Conservation (phyloP, 1,284 basidiomycete species). For the Melampsora americana region DNA sequence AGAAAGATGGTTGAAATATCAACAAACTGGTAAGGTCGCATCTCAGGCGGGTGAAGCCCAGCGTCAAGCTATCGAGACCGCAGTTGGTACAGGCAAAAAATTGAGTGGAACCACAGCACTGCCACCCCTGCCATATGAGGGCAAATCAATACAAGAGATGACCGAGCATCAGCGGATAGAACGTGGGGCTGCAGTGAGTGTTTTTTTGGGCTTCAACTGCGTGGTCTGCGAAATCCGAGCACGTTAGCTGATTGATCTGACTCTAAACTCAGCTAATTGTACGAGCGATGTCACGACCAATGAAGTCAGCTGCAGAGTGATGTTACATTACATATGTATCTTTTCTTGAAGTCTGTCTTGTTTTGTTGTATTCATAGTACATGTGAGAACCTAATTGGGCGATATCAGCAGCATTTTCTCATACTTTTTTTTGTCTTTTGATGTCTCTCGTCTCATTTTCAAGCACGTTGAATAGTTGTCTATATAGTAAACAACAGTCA, state of each 20-base stretch:
- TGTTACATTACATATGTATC: neutral
- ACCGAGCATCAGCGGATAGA: slow-evolving; percentile 48
- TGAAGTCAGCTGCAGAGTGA: neutral
- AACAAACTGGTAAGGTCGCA: slow-evolving; percentile 24
- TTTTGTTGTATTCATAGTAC: neutral
- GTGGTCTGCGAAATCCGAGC: neutral
- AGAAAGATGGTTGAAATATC: slow-evolving; percentile 22
- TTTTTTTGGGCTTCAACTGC: neutral
- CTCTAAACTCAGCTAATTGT: slow-evolving; percentile 23
- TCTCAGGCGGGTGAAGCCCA: slow-evolving; percentile 22
- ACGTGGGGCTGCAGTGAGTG: slow-evolving; percentile 47
- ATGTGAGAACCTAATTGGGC: too few relatives aligned
- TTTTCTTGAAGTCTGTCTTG: too few relatives aligned
- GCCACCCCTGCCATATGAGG: slow-evolving; percentile 46
- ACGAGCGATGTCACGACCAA: slow-evolving; percentile 33
- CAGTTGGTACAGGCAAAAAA: neutral
- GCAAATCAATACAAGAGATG: slow-evolving; percentile 48
- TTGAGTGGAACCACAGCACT: neutral
- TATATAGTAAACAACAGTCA: neutral
- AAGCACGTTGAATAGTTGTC: neutral
- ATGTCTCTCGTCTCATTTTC: neutral
- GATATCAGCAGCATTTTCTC: too few relatives aligned
- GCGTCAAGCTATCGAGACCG: slow-evolving; percentile 14
- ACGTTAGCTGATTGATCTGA: neutral
- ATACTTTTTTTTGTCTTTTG: too few relatives aligned